phyloP scores from a whole-genome alignment of 2,329 filamentous ascomycete species.

The Colletotrichum liriopes region DNA sequence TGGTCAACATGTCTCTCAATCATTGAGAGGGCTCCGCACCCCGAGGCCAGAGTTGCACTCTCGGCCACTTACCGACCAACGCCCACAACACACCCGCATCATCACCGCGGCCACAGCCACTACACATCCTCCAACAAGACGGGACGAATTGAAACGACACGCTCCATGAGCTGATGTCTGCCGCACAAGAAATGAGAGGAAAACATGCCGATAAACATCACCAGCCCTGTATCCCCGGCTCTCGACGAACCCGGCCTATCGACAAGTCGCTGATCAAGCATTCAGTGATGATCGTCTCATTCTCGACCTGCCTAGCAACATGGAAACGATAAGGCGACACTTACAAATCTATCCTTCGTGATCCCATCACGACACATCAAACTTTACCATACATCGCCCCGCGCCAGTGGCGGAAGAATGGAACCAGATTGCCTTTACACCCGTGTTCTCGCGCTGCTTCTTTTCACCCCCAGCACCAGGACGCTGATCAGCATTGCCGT shows the following conservation, averaged over 20 bases:
- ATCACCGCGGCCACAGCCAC: neutral
- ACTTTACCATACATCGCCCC: neutral
- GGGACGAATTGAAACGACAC: constrained; percentile 37
- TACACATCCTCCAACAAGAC: neutral
- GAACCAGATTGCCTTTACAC: constrained; percentile 4
- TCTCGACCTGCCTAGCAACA: neutral
- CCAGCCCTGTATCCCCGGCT: neutral
- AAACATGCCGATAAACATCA: constrained; percentile 16
- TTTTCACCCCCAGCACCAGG: constrained; percentile 6
- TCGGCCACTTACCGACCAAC: neutral
- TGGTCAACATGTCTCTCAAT: neutral
- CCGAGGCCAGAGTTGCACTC: neutral
- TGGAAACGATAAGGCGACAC: neutral
- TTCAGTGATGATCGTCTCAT: constrained; percentile 5
- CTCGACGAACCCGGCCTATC: constrained; percentile 2
- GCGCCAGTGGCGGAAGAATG: constrained; percentile 20
- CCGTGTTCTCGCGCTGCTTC: constrained; percentile 13
- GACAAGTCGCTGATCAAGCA: constrained; percentile 7
- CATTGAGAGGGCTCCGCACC: neutral
- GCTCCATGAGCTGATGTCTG: constrained; percentile 38
- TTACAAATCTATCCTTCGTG: neutral
- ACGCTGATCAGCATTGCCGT: constrained; percentile 35
- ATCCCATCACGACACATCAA: neutral
- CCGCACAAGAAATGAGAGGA: constrained; percentile 28
- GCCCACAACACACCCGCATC: neutral